Percentiles rank a stretch among this genome's conserved stretches.
phyloP scores from a whole-genome alignment of 495 filamentous ascomycete genomes.

The Sphaerosporella brunnea region DNA sequence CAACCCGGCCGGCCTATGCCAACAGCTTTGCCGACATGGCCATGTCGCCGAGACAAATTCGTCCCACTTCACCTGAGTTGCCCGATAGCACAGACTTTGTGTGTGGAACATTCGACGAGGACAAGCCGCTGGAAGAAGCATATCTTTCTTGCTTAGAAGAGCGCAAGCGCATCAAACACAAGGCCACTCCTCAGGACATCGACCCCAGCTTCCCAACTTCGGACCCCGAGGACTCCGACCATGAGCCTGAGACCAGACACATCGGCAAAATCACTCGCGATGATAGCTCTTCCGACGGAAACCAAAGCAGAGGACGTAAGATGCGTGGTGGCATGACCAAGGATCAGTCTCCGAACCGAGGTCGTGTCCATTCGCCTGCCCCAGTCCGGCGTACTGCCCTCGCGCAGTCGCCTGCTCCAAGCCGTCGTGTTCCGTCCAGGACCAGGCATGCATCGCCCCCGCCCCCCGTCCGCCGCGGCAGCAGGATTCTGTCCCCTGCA shows the following conservation, averaged over 20 bases:
- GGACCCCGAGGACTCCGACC: constrained; percentile 65
- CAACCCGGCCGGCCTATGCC: constrained; percentile 20
- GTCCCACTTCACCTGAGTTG: constrained; percentile 59
- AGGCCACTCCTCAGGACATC: constrained; percentile 75
- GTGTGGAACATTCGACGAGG: constrained; percentile 89
- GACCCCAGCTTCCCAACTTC: constrained; percentile 93
- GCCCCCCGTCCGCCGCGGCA: constrained; percentile 16
- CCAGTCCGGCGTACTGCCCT: constrained; percentile 29
- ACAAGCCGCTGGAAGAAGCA: constrained; percentile 78
- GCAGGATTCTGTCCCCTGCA: constrained; percentile 3
- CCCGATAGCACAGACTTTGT: constrained; percentile 97
- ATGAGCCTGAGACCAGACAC: constrained; percentile 40
- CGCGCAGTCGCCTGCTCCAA: constrained; percentile 37
- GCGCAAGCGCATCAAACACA: constrained; percentile 59
- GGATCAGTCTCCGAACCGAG: constrained; percentile 41
- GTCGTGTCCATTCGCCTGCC: constrained; percentile 48
- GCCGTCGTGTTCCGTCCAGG: constrained; percentile 25
- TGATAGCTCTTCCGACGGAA: constrained; percentile 23
- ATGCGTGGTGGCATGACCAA: constrained; percentile 18
- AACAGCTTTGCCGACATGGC: constrained; percentile 45
- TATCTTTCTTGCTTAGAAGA: constrained; percentile 75
- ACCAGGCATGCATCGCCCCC: constrained; percentile 11
- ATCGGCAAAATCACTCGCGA: constrained; percentile 36
- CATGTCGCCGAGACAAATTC: constrained; percentile 33
- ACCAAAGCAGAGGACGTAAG: constrained; percentile 3